Base-by-base conservation (phyloP, 2,329 filamentous ascomycete genomes). In the Fusarium neocosmosporiellum region DNA sequence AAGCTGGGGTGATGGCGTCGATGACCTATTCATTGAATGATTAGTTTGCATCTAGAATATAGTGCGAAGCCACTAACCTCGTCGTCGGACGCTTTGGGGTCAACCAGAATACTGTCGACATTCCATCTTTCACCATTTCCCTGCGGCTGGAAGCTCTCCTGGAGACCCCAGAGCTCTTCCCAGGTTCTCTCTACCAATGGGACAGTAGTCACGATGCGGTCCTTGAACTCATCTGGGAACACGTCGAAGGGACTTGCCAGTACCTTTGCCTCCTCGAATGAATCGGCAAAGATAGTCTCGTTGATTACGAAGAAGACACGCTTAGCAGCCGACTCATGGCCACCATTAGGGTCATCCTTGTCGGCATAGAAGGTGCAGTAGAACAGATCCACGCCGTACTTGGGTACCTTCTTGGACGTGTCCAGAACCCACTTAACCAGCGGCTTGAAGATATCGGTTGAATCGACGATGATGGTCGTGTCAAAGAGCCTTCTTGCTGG, bases 401-500 rank as follows among this genome's bases (percentile, higher is more conserved):
- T 67, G 22, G 63, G 57, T 3, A 61, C 36, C 54, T 65, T 55
- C 6, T 59, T 67, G 11, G 41, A 59, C 1, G 36, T 63, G 1
- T 59, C 48, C 14, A 59, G 36, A 20, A 65, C 58, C 58, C 58
- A 63, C 14, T 37, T 54, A 7, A 62, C n/a, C 27, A 62, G 34
- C n/a, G 43, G 41, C 33, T 62, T 48, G 22, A 54, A 54, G 31
- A 54, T 65, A 31, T 67, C 65, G 29, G 60, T 54, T 37, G 63
- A 46, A n/a, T 59, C 64, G 11, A 63, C 55, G 9, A 54, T 53
- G 24, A 62, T 20, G 24, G 59, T 57, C 33, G 36, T 59, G 22
- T 61, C 63, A 36, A 48, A 62, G 55, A 66, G 63, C n/a, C 36
- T 34, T 29, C 31, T 58, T 34, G 59, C 48, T 22, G 63, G 63